Evolutionary conservation across 768 basidiomycete species (phyloP).

Genomic region (Lyophyllum semitale): DNA sequence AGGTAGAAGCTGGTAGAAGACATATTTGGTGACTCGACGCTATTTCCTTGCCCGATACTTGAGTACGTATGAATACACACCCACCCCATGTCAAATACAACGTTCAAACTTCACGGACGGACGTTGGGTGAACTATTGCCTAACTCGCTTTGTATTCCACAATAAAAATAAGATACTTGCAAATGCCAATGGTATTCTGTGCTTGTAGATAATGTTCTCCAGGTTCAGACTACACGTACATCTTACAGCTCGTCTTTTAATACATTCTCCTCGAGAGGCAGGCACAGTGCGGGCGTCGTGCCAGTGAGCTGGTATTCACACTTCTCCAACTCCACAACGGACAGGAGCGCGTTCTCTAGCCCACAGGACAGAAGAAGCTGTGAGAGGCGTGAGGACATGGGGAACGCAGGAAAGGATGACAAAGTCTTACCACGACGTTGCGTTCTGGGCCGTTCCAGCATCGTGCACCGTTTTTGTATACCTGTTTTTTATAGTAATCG

Average conservation of each 20-base stretch:
- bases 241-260: slow-evolving; percentile 44
- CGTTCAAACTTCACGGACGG: no score
- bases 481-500: slow-evolving; percentile 80
- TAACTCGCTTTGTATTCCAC: no score
- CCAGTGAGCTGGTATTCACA: slow-evolving; percentile 92
- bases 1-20: no score
- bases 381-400: slow-evolving; percentile 8
- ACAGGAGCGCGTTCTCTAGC: slow-evolving; percentile 75
- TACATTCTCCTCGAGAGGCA: slow-evolving; percentile 45
- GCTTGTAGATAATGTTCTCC: not conserved
- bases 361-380: slow-evolving; percentile 87
- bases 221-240: not conserved
- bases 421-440: slow-evolving; percentile 65
- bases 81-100: no score
- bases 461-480: slow-evolving; percentile 81
- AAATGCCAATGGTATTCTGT: not conserved
- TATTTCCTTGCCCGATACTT: no score
- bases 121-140: no score
- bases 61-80: no score
- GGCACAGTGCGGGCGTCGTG: slow-evolving; percentile 84
- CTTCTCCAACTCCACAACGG: slow-evolving; percentile 89
- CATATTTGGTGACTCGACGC: no score
- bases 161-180: no score
- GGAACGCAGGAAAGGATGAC: not conserved
- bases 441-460: slow-evolving; percentile 98